Evolutionary conservation across 768 basidiomycete genomes (phyloP).

Genomic region (Mycena galericulata): DNA sequence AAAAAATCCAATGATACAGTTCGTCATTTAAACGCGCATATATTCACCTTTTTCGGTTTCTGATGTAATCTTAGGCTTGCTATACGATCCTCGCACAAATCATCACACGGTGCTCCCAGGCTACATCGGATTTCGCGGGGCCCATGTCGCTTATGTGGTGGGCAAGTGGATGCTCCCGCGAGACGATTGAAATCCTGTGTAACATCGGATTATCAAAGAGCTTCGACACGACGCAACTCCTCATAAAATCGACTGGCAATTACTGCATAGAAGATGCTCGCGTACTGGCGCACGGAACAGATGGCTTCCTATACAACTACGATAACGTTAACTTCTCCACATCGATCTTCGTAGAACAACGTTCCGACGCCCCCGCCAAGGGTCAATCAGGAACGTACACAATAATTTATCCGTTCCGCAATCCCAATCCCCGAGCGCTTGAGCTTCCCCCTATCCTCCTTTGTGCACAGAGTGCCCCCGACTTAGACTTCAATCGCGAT

Average conservation of each 20-base stretch:
- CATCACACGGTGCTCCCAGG: not conserved
- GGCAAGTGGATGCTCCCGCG: not conserved
- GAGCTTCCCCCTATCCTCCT: not conserved
- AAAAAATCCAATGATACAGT: slow-evolving; percentile 10
- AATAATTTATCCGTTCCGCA: not conserved
- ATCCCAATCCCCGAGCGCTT: not conserved
- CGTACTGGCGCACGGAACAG: not conserved
- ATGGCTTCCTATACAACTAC: not conserved
- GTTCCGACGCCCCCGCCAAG: not conserved
- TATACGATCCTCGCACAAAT: not conserved
- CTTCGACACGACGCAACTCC: not conserved
- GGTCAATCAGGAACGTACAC: not conserved
- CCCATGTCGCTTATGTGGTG: slow-evolving; percentile 9
- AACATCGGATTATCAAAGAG: slow-evolving; percentile 2
- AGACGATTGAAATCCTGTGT: not conserved
- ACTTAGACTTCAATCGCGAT: not conserved
- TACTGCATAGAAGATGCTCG: not conserved
- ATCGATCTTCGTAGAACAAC: slow-evolving; percentile 2
- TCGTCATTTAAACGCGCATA: not conserved
- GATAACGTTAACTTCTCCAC: slow-evolving; percentile 7
- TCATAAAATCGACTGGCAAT: not conserved
- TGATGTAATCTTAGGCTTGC: not conserved
- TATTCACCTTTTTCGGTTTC: not conserved
- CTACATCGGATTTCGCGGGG: not conserved
- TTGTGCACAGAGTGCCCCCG: not conserved